Conservation (phyloP, 2,329 filamentous ascomycete genomes). For the Xenoacremonium recifei region DNA sequence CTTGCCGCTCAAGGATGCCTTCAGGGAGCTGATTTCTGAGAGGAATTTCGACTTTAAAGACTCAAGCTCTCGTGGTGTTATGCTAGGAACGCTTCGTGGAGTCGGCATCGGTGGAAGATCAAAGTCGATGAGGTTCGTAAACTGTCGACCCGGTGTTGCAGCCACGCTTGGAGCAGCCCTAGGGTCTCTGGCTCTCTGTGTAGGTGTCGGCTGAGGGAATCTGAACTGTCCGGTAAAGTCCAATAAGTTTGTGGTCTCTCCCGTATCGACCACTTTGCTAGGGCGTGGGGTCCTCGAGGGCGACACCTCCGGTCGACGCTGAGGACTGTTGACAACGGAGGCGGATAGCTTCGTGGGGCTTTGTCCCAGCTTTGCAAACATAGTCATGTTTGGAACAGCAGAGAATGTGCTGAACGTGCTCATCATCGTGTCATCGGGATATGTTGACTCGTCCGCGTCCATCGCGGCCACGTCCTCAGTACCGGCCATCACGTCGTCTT, state of each 20-base stretch:
- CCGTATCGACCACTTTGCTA: conserved; percentile 40
- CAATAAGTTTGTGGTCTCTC: conserved; percentile 73
- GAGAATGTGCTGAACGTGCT: conserved; percentile 90
- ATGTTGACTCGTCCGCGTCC: conserved; percentile 37
- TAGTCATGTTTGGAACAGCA: conserved; percentile 82
- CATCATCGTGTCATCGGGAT: conserved; percentile 69
- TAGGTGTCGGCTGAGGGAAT: conserved; percentile 49
- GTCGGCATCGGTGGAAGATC: conserved; percentile 94
- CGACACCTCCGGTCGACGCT: conserved; percentile 26
- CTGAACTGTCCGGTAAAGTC: conserved; percentile 81
- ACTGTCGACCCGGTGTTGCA: conserved; percentile 50
- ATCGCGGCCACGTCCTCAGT: conserved; percentile 24
- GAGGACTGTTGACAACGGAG: conserved; percentile 39
- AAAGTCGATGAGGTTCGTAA: conserved; percentile 68
- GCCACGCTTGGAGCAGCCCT: conserved; percentile 28
- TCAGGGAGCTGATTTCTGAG: conserved; percentile 92
- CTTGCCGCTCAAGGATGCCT: conserved; percentile 86
- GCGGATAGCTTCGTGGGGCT: conserved; percentile 55
- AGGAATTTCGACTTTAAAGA: conserved; percentile 87
- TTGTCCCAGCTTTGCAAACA: conserved; percentile 72
- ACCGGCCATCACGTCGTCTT: conserved; percentile 19
- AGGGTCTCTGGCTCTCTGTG: conserved; percentile 30
- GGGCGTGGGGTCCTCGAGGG: conserved; percentile 36
- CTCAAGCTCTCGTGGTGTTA: conserved; percentile 90
- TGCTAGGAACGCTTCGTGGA: conserved; percentile 83